Evolutionary conservation across 441 rosid species (phyloP).

Genomic region (Populus trichocarpa): DNA sequence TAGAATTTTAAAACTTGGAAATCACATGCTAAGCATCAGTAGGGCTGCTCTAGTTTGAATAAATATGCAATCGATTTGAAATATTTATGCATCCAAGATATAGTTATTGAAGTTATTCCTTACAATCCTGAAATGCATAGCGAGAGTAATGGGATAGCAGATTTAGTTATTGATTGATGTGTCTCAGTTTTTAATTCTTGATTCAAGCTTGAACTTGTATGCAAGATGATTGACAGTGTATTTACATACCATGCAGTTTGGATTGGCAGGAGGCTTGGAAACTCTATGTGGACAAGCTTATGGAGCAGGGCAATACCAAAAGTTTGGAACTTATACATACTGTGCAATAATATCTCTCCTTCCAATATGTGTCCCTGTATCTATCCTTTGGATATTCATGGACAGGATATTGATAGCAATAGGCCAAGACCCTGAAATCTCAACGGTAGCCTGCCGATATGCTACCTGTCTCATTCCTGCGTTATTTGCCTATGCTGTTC

Average conservation of each 20-base stretch:
- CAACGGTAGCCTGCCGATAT: conserved; percentile 41
- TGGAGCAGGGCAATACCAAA: conserved; percentile 52
- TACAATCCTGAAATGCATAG: not conserved
- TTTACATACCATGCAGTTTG: conserved; percentile 32
- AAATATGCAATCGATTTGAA: too few species aligned
- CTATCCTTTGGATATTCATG: conserved; percentile 48
- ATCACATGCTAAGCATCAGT: too few species aligned
- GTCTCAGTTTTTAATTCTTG: not conserved
- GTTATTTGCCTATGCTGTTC: conserved; percentile 39
- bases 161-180: too few species aligned
- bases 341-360: conserved; percentile 37
- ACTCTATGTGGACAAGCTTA: conserved; percentile 70
- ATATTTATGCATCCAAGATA: too few species aligned
- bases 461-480: conserved; percentile 47
- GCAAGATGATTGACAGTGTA: not conserved
- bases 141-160: not conserved
- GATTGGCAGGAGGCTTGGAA: conserved; percentile 54
- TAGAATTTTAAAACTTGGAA: too few species aligned
- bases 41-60: too few species aligned
- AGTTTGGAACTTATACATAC: conserved; percentile 42
- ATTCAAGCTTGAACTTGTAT: not conserved
- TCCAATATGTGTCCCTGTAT: conserved; percentile 40
- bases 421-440: conserved; percentile 47
- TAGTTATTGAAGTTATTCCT: too few species aligned
- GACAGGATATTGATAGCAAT: conserved; percentile 44